Base-by-base conservation (phyloP, 108 stramenopile species). In the Nitzschia sp. region DNA sequence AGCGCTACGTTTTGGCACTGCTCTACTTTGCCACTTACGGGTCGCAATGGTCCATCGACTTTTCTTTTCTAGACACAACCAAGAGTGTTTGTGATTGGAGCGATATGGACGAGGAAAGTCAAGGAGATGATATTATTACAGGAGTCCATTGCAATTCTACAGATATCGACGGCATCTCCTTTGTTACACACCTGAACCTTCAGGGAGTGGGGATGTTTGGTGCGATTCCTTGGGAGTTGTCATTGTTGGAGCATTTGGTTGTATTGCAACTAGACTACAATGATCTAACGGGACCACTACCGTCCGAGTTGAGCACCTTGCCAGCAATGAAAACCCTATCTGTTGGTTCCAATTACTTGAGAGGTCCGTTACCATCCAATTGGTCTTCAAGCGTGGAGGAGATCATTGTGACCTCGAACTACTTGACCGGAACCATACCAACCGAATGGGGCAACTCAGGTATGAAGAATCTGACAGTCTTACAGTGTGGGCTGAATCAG, bases 1-100 rank as follows among this genome's bases (percentile, higher is more conserved):
- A 60, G n/a, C 59, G 59, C 7, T 60, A 60, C 15, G 8, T 60
- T 15, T 14, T 60, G 14, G 59, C 59, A 20, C 10, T 41, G 0
- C 26, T 60, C 7, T 60, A 41, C 37, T 60, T 12, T 0, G 29
- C 59, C 15, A 60, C 59, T 6, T 37, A 11, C 7, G 59, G 59
- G 8, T n/a, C 41, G 15, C 7, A 21, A 41, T 60, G 59, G 59
- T 15, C 6, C 3, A 14, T 38, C n/a, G 19, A 40, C 11, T 38
- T 19, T 12, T 6, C 14, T 0, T 60, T 60, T 14, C 39, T 60
- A 7, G 39, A n/a, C 17, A 60, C 29, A 15, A 41, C 8, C 34
- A 34, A 34, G 29, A 9, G 10, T 7, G 59, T 60, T 10, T 60
- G 59, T 21, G 15, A 41, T 26, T 60, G 59, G 59, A 22, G 11